Conservation (phyloP, 768 basidiomycete genomes). For the Boletus tomentosulus region DNA sequence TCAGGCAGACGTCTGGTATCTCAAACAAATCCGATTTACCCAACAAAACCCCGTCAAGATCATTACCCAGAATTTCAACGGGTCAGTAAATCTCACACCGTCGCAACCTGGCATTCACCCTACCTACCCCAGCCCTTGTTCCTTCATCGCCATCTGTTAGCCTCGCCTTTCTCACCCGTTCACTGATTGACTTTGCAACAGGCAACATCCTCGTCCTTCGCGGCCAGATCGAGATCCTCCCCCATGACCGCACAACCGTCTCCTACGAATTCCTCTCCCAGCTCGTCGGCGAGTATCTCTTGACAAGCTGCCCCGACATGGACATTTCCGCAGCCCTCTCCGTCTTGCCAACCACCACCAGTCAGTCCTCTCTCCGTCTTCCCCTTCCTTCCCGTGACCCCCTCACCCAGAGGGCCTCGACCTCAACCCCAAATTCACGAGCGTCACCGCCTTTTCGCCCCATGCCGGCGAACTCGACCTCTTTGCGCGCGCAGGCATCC, state of each 20-base stretch:
- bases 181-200: background rate
- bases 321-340: constrained; percentile 30
- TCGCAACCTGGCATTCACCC: no score
- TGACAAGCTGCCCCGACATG: constrained; percentile 46
- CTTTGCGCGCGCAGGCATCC: constrained; percentile 77
- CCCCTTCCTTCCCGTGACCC: background rate
- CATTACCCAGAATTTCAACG: constrained; percentile 81
- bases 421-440: constrained; percentile 80
- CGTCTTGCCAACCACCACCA: constrained; percentile 59
- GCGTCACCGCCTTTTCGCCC: constrained; percentile 63
- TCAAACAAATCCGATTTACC: constrained; percentile 62
- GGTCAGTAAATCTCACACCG: constrained; percentile 33
- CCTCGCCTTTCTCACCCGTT: background rate
- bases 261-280: constrained; percentile 84
- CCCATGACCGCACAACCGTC: constrained; percentile 59
- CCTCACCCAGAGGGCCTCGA: constrained; percentile 71
- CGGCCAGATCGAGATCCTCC: constrained; percentile 72
- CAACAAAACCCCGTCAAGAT: constrained; percentile 45
- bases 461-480: constrained; percentile 77
- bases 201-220: constrained; percentile 88
- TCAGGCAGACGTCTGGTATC: constrained; percentile 65
- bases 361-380: constrained; percentile 39
- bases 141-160: constrained; percentile 83
- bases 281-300: constrained; percentile 78
- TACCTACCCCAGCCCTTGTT: constrained; percentile 62